Base-by-base conservation (phyloP, 352 stramenopile species). In the Phytophthora macrochlamydospora region DNA sequence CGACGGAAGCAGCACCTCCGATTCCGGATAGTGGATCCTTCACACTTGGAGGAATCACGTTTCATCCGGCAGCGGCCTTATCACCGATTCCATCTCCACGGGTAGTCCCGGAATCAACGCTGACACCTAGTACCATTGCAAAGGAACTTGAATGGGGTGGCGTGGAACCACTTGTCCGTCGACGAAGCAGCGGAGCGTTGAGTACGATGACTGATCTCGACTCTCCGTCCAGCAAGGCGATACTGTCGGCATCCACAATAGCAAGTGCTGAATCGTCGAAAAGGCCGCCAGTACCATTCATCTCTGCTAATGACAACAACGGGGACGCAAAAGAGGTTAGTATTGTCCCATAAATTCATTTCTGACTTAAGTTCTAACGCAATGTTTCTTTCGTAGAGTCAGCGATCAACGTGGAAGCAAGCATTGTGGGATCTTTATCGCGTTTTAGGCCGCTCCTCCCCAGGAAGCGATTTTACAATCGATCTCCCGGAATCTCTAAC, bases 391-490 rank as follows among this genome's bases (percentile, higher is more conserved):
- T 63, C 50, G 12, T 56, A 74, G 61, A 51, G 55, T 6, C 56
- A 51, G n/a, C 77, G 77, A 7, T 62, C 66, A 43, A 71, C 76
- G 33, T 93, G 85, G 87, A 82, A 82, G 30, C 78, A 80, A 44
- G 81, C 86, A 13, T 69, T 95, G 14, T 83, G 79, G 63, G 80
- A 95, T 42, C 67, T 94, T 0, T 92, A 92, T 46, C 74, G 74
- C 14, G 76, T 87, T 51, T 59, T 93, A 2, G 87, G 85, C 3
- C 73, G 77, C 32, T 86, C 80, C 40, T 77, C 81, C 8, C 73
- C 80, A 13, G 79, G 81, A 33, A 90, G 85, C 43, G 85, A 95
- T 18, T 87, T 93, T n/a, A 83, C 86, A 9, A 76, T 93, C 5
- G 72, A 86, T 24, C 70, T 97, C 7, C 89, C 90, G 3, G 69